A percentile compares a stretch with the other conserved stretches of the same genome.
Conservation (phyloP, 352 stramenopile genomes). For the Phytophthora sp. region DNA sequence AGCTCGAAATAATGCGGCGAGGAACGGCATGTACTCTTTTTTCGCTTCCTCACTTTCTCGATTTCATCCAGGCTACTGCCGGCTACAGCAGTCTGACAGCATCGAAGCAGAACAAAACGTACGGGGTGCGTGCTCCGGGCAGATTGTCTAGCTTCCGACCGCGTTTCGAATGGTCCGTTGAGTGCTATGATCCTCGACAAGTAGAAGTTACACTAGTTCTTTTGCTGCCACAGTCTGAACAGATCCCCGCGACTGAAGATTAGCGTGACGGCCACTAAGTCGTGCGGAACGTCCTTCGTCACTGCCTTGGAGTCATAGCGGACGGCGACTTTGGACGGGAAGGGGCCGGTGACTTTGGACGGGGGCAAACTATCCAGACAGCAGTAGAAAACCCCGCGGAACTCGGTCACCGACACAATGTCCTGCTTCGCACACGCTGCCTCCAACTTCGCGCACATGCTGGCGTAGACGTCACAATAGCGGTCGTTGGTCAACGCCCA, state of each 20-base stretch:
- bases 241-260: background rate
- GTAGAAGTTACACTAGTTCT: background rate
- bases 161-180: background rate
- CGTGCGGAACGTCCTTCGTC: background rate
- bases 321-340: no score
- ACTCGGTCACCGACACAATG: background rate
- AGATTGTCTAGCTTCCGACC: background rate
- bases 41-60: background rate
- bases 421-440: background rate
- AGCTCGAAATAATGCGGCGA: background rate
- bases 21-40: background rate
- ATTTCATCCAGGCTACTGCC: no score
- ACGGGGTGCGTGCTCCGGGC: background rate
- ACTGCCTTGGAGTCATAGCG: no score
- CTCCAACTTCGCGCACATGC: background rate
- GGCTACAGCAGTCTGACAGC: no score
- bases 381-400: no score
- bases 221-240: background rate
- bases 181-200: background rate
- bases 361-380: no score
- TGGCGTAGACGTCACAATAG: background rate
- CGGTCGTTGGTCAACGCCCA: background rate
- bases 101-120: no score
- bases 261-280: background rate
- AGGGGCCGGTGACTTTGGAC: no score